Evolutionary conservation across 2,329 filamentous ascomycete species (phyloP).

Genomic region (Fusarium haematococcum): DNA sequence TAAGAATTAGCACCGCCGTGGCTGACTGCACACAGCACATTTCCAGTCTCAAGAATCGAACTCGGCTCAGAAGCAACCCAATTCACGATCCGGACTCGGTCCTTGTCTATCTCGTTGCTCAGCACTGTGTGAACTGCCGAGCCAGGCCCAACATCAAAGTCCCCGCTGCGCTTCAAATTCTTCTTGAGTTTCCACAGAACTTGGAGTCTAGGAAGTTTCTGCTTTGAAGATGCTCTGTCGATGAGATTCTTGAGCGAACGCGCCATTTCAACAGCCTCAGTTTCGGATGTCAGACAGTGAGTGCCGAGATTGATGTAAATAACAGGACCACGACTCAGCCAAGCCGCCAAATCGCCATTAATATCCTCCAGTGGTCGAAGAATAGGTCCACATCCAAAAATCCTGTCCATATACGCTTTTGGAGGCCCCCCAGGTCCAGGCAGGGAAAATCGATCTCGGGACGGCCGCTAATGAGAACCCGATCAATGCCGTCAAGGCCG

Average conservation of each 20-base stretch:
- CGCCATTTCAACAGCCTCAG: background rate
- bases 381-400: background rate
- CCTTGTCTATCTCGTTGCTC: background rate
- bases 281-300: background rate
- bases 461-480: background rate
- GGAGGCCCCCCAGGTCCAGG: background rate
- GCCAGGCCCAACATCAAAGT: background rate
- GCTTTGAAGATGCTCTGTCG: background rate
- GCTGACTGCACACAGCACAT: constrained; percentile 15
- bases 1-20: constrained; percentile 18
- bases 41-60: constrained; percentile 15
- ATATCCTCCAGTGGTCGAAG: background rate
- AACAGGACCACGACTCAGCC: background rate
- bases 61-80: constrained; percentile 17
- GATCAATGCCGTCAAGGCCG: background rate
- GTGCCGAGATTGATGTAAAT: constrained; percentile 1
- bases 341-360: background rate
- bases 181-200: background rate
- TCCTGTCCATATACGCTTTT: background rate
- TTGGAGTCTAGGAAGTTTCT: background rate
- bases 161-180: background rate
- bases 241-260: background rate
- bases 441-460: background rate
- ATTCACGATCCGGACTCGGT: background rate
- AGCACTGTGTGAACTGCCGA: background rate